Evolutionary conservation across 768 basidiomycete genomes (phyloP), one percentile per base, ranked within the genome.

Genomic region (Cystobasidium ongulense): DNA sequence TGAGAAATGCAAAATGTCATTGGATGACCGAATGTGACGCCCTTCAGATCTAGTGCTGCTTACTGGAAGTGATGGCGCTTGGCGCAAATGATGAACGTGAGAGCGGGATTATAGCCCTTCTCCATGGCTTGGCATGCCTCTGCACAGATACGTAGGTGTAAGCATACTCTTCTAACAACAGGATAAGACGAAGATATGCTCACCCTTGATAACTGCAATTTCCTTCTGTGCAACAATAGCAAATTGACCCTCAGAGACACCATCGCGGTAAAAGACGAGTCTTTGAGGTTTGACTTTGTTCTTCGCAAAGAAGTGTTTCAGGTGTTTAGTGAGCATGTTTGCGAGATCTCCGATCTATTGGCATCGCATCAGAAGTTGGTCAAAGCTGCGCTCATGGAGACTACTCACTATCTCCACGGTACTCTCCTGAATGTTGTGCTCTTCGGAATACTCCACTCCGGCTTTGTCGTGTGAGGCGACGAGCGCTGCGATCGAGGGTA

Each of bases 401-500:
- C 13, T 8, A 71, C 68, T 29, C 17, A 71, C 68, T 23, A 75
- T 75, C 35, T 75, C 75, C 36, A 53, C 63, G 27, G 38, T 61
- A 38, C 41, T 46, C 21, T 11, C 29, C 52, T 76, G 77, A 0
- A 75, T 62, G 18, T 71, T 10, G 39, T 72, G 52, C 15, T 61
- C 66, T 8, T 72, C 66, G n/a, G 36, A 33, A 67, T 76, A 78
- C 35, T 59, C 29, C 39, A 63, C 63, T 11, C 39, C 52, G 11
- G 11, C 21, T 13, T 18, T 3, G 50, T 78, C 76, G 50, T 62
- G 39, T 0, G 66, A 59, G 18, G 39, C 77, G 33, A 78, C 76
- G 33, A 75, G 13, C 1, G 72, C 64, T 0, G 76, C 75, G 62
- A 78, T 70, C 0, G 74, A 76, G 0, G 77, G 77, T 0, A 67